These are phyloP conservation scores for Kappamyces sp. DNA, from an alignment of 192 early-diverging fungal genomes.

Conservation along the genomic window DNA sequence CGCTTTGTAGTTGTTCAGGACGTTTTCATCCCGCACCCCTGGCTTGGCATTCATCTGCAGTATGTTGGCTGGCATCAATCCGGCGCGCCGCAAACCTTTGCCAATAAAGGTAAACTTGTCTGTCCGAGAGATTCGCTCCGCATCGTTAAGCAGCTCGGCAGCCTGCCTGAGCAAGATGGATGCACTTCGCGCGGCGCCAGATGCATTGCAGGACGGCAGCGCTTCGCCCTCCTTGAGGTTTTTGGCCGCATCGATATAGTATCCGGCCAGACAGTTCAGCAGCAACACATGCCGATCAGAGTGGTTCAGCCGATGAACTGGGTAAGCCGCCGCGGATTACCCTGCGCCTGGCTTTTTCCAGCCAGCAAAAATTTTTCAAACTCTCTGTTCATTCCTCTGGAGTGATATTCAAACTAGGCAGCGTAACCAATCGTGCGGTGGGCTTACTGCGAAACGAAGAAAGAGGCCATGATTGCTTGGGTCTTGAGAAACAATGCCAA, in stretches of 20 bases:
- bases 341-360: constrained; percentile 6
- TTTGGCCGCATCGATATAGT: constrained; percentile 67
- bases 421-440: not conserved
- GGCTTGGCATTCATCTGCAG: constrained; percentile 42
- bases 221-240: not conserved
- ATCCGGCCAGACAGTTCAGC: constrained; percentile 65
- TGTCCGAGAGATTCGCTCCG: constrained; percentile 62
- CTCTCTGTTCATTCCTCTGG: constrained; percentile 34
- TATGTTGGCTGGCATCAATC: constrained; percentile 44
- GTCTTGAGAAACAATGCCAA: constrained; percentile 66
- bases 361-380: constrained; percentile 23
- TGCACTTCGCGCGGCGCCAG: constrained; percentile 18
- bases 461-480: constrained; percentile 56
- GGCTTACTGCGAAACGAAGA: constrained; percentile 58
- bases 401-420: constrained; percentile 64
- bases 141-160: constrained; percentile 67
- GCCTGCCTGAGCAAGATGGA: constrained; percentile 61
- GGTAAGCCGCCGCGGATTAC: not conserved
- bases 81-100: constrained; percentile 44
- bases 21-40: constrained; percentile 12
- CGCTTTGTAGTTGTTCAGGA: constrained; percentile 41
- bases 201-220: not conserved
- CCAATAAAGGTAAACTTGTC: constrained; percentile 67
- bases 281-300: constrained; percentile 42
- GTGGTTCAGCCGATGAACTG: constrained; percentile 6